A percentile compares a stretch with the other conserved stretches of the same genome.
Conservation (phyloP, 805 yeast species). For the Pichia eremophila region DNA sequence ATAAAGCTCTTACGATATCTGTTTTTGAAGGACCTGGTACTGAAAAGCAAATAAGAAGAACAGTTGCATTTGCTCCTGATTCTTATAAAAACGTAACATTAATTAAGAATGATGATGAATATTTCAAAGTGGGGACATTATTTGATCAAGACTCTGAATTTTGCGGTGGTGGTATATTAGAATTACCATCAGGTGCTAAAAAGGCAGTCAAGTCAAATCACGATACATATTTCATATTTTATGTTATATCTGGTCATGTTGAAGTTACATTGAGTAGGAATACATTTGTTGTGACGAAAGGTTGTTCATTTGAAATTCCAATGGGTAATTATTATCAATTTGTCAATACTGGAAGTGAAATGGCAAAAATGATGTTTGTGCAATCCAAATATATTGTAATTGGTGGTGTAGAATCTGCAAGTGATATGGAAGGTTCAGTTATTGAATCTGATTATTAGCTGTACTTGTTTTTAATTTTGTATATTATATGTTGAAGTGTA, state of each 20-base stretch:
- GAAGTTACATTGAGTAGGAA: slow-evolving; percentile 57
- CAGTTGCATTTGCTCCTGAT: slow-evolving; percentile 60
- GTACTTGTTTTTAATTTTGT: not conserved
- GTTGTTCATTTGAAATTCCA: slow-evolving; percentile 78
- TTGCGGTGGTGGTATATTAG: slow-evolving; percentile 67
- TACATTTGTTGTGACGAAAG: slow-evolving; percentile 52
- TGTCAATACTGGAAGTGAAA: slow-evolving; percentile 47
- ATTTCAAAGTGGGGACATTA: slow-evolving; percentile 52
- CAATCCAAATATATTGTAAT: slow-evolving; percentile 45
- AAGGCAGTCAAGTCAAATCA: slow-evolving; percentile 55
- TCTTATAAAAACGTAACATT: slow-evolving; percentile 37
- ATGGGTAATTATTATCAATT: slow-evolving; percentile 66
- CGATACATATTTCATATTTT: slow-evolving; percentile 63
- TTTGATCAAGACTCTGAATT: slow-evolving; percentile 54
- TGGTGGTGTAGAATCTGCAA: slow-evolving; percentile 17
- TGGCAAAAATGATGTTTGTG: slow-evolving; percentile 64
- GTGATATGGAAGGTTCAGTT: not conserved
- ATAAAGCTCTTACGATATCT: slow-evolving; percentile 30
- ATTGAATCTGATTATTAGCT: not conserved
- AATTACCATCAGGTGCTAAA: slow-evolving; percentile 50
- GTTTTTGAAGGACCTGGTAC: slow-evolving; percentile 44
- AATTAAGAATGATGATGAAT: slow-evolving; percentile 35
- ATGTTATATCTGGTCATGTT: slow-evolving; percentile 59
- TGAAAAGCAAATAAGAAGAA: slow-evolving; percentile 33
- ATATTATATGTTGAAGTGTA: not conserved